Percentiles rank a stretch among this genome's conserved stretches.
Conservation (phyloP, 163 green algal species). For the Coccomyxa subellipsoidea region DNA sequence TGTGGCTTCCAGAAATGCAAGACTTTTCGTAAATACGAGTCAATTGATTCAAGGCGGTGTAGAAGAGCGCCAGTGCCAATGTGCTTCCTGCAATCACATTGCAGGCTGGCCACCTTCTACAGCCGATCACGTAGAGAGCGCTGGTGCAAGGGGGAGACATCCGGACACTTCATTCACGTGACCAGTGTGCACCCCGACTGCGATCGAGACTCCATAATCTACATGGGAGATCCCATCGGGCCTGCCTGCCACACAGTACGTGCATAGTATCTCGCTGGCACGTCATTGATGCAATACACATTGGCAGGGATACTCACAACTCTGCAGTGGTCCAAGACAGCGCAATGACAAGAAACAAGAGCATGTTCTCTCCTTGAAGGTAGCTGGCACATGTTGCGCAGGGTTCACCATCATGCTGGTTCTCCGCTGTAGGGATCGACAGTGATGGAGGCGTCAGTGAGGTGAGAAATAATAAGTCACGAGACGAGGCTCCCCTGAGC, state of each 20-base stretch:
- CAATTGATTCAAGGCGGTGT: no score
- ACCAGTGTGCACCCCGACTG: slow-evolving; percentile 78
- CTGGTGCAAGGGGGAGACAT: slow-evolving; percentile 99
- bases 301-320: no score
- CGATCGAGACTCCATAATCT: slow-evolving; percentile 95
- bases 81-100: background rate
- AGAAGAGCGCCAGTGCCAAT: background rate
- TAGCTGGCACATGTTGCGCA: background rate
- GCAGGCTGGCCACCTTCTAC: slow-evolving; percentile 94
- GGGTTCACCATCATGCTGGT: slow-evolving; percentile 89
- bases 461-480: slow-evolving; percentile 34
- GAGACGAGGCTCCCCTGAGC: slow-evolving; percentile 52
- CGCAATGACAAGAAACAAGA: no score
- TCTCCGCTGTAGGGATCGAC: slow-evolving; percentile 47
- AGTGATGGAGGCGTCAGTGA: slow-evolving; percentile 16
- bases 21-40: no score
- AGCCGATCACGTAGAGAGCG: slow-evolving; percentile 80
- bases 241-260: slow-evolving; percentile 91
- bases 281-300: no score
- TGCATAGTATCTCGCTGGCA: no score
- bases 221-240: slow-evolving; percentile 87
- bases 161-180: slow-evolving; percentile 90
- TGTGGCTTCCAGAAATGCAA: no score
- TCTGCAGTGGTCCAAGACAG: no score
- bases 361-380: no score